These are phyloP conservation scores for Fusarium palustre DNA, from an alignment of 2,329 filamentous ascomycete genomes.

Conservation along the genomic window DNA sequence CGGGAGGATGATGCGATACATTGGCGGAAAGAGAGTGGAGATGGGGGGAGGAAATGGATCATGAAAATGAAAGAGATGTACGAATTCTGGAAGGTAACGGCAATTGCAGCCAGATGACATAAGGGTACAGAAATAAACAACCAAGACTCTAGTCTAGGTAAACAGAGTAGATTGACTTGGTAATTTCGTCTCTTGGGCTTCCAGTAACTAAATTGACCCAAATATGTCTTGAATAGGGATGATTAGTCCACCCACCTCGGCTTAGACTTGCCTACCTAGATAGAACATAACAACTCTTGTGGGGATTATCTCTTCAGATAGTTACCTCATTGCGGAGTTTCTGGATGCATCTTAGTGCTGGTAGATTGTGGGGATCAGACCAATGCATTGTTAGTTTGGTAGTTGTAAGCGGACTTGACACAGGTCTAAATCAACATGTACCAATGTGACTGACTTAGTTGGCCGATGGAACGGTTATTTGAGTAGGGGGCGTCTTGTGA, in stretches of 20 bases:
- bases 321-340: background rate
- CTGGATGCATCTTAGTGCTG: background rate
- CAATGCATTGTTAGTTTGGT: background rate
- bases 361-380: conserved; percentile 5
- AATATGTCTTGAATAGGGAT: conserved; percentile 3
- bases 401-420: conserved; percentile 5
- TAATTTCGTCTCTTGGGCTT: background rate
- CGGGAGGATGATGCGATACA: background rate
- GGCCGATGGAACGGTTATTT: background rate
- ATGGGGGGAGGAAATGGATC: background rate
- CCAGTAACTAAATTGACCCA: background rate
- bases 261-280: conserved; percentile 14
- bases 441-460: background rate
- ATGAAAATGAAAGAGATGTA: background rate
- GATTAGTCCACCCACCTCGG: conserved; percentile 2
- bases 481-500: background rate
- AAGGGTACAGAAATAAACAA: background rate
- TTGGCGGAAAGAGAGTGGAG: conserved; percentile 1
- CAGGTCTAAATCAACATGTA: background rate
- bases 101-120: conserved; percentile 13
- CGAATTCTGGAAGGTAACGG: conserved; percentile 11
- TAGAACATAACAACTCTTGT: background rate
- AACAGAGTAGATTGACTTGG: background rate
- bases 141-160: background rate
- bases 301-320: background rate